Evolutionary conservation across 2,329 filamentous ascomycete genomes (phyloP).

Genomic region (Fusarium ramigenum): DNA sequence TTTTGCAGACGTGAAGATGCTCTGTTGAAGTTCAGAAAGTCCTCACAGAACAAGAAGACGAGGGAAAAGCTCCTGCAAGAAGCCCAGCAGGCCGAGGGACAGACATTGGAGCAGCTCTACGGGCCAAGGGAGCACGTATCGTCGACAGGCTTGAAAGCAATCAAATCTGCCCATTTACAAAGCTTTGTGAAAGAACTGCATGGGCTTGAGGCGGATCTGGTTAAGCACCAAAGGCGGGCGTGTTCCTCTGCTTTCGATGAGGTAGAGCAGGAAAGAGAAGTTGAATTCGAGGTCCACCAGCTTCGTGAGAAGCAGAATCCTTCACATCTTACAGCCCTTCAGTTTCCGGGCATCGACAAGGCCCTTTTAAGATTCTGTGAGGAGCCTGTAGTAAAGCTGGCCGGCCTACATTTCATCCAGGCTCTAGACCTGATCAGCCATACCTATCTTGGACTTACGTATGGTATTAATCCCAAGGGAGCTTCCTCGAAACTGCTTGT

Average conservation of each 20-base stretch:
- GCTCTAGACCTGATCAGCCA: neutral
- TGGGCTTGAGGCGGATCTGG: neutral
- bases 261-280: constrained; percentile 67
- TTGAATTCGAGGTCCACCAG: constrained; percentile 66
- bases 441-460: neutral
- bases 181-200: neutral
- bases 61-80: constrained; percentile 45
- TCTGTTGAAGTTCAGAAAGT: constrained; percentile 52
- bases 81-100: constrained; percentile 60
- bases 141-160: neutral
- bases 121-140: constrained; percentile 40
- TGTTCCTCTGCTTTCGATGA: constrained; percentile 66
- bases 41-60: constrained; percentile 48
- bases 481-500: neutral
- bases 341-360: constrained; percentile 56
- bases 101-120: constrained; percentile 68
- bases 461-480: neutral
- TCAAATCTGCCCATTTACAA: neutral
- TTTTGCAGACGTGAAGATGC: constrained; percentile 67
- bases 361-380: neutral
- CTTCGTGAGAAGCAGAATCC: constrained; percentile 64
- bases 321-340: constrained; percentile 49
- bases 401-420: neutral
- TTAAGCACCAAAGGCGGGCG: fast-evolving
- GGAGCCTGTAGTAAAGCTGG: neutral